These are phyloP conservation scores for Tuber microsphaerosporum DNA, from an alignment of 495 filamentous ascomycete species.

Conservation along the genomic window DNA sequence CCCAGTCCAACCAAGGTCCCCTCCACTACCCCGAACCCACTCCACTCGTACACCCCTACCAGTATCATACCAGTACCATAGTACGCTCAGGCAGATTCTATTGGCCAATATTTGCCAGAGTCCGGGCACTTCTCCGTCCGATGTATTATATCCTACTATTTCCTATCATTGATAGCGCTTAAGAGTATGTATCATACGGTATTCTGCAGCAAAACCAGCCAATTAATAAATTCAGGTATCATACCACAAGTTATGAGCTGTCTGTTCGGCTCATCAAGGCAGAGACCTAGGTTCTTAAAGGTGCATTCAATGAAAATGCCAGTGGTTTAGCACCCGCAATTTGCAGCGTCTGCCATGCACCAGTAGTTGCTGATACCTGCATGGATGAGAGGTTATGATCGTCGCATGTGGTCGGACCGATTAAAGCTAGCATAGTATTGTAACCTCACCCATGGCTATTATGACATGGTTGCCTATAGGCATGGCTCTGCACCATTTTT, in stretches of 20 bases:
- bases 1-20: too few species aligned
- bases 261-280: neutral
- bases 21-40: too few species aligned
- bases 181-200: neutral
- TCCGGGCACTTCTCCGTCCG: too few species aligned
- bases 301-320: neutral
- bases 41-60: too few species aligned
- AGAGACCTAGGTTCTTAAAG: neutral
- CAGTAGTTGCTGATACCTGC: too few species aligned
- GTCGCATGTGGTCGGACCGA: neutral
- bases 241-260: neutral
- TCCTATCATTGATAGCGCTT: neutral
- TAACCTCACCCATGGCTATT: neutral
- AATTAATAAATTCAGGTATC: neutral
- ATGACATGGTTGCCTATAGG: neutral
- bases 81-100: too few species aligned
- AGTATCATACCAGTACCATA: too few species aligned
- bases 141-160: neutral
- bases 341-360: too few species aligned
- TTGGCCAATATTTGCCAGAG: too few species aligned
- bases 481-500: neutral
- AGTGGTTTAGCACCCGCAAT: too few species aligned
- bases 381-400: neutral
- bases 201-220: neutral
- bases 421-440: neutral